Percentiles rank a stretch among this genome's conserved stretches.
These are phyloP conservation scores for Fusarium subglutinans DNA, from an alignment of 2,329 filamentous ascomycete genomes.

Conservation along the genomic window DNA sequence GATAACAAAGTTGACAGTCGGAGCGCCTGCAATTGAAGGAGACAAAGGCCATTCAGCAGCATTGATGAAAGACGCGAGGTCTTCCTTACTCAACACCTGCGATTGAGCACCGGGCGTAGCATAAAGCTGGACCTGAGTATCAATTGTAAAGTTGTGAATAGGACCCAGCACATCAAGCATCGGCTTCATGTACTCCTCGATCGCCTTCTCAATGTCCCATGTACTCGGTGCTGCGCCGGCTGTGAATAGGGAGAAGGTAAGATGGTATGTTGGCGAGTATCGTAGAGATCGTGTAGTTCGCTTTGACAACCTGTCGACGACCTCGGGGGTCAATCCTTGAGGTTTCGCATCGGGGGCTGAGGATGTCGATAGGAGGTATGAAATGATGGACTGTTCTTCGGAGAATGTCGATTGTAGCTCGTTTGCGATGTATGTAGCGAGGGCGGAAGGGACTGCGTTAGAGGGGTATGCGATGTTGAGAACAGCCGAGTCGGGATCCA, in stretches of 20 bases:
- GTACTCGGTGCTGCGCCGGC: constrained; percentile 79
- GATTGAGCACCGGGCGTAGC: constrained; percentile 74
- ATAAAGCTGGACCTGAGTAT: constrained; percentile 95
- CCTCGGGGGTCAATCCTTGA: constrained; percentile 59
- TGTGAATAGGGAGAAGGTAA: constrained; percentile 95
- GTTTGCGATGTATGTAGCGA: constrained; percentile 81
- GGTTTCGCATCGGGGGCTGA: constrained; percentile 56
- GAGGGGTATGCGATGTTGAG: constrained; percentile 82
- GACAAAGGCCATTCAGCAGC: constrained; percentile 97
- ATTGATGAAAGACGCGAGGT: constrained; percentile 94
- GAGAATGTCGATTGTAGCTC: constrained; percentile 81
- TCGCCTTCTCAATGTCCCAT: constrained; percentile 88
- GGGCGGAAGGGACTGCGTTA: constrained; percentile 71
- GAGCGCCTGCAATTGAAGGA: constrained; percentile 90
- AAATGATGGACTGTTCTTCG: constrained; percentile 89
- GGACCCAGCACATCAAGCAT: constrained; percentile 80
- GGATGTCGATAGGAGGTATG: constrained; percentile 73
- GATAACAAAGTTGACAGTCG: constrained; percentile 95
- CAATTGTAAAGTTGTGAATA: constrained; percentile 95
- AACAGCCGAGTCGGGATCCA: constrained; percentile 75
- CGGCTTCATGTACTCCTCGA: constrained; percentile 83
- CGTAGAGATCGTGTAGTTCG: constrained; percentile 87
- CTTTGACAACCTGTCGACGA: constrained; percentile 67
- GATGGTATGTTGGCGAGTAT: constrained; percentile 91
- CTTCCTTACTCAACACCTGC: constrained; percentile 79